These are phyloP conservation scores for Monosporascus ibericus DNA, from an alignment of 2,329 filamentous ascomycete species.

Conservation along the genomic window DNA sequence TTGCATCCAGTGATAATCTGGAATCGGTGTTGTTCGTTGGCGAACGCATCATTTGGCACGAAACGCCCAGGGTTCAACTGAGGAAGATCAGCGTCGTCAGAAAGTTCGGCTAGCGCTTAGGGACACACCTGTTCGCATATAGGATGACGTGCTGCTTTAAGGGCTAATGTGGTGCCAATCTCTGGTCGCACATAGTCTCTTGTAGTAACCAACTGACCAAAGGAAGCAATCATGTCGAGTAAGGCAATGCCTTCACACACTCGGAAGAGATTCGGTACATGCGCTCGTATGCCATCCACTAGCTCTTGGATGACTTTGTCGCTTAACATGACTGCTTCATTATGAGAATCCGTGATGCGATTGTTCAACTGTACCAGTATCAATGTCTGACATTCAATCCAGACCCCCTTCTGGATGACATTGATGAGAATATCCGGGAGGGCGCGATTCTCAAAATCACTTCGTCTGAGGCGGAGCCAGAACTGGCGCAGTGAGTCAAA, in stretches of 20 bases:
- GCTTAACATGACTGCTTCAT: constrained; percentile 78
- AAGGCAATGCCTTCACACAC: constrained; percentile 82
- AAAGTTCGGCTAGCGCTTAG: not conserved
- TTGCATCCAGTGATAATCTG: constrained; percentile 95
- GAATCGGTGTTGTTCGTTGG: constrained; percentile 72
- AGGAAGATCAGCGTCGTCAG: constrained; percentile 1
- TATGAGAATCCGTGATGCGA: constrained; percentile 72
- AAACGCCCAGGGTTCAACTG: constrained; percentile 61
- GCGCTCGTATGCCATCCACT: constrained; percentile 62
- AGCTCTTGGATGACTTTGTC: constrained; percentile 70
- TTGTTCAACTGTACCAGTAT: constrained; percentile 75
- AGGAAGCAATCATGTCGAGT: constrained; percentile 77
- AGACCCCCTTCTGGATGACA: constrained; percentile 62
- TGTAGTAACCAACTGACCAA: constrained; percentile 66
- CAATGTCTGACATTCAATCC: constrained; percentile 82
- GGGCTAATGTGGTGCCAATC: constrained; percentile 60
- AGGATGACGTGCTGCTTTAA: constrained; percentile 72
- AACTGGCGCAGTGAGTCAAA: constrained; percentile 76
- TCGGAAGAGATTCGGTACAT: constrained; percentile 70
- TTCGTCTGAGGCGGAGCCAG: constrained; percentile 61
- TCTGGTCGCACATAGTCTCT: constrained; percentile 58
- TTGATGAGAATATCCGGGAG: constrained; percentile 75
- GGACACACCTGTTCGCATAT: constrained; percentile 60
- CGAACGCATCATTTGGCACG: constrained; percentile 86
- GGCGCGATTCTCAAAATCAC: constrained; percentile 53